Percentiles rank a stretch among this genome's conserved stretches.
Evolutionary conservation across 2,329 filamentous ascomycete species (phyloP).

Genomic region (Rhexocercosporidium sp.): DNA sequence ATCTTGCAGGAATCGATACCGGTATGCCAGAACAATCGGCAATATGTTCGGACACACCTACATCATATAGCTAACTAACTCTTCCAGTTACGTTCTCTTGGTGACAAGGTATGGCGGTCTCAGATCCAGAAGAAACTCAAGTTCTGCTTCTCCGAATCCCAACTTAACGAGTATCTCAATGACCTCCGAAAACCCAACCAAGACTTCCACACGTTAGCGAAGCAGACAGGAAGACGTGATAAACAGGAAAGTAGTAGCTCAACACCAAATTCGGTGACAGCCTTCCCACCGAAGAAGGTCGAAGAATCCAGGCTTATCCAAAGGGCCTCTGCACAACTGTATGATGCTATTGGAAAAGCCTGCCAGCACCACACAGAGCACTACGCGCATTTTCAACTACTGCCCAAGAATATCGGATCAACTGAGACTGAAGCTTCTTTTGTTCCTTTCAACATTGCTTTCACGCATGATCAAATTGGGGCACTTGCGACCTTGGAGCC

Average conservation of each 20-base stretch:
- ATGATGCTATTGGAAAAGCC: conserved; percentile 16
- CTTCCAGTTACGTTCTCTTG: background rate
- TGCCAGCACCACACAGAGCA: conserved; percentile 18
- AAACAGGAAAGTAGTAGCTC: background rate
- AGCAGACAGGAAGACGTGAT: background rate
- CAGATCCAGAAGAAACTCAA: background rate
- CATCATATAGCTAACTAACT: background rate
- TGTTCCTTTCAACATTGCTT: background rate
- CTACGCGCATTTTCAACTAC: conserved; percentile 8
- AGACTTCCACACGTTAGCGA: background rate
- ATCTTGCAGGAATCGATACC: background rate
- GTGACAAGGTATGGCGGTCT: background rate
- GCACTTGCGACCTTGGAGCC: background rate
- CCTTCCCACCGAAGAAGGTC: background rate
- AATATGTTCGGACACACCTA: too few relatives aligned
- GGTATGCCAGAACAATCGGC: background rate
- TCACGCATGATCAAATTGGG: background rate
- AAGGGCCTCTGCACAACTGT: conserved; percentile 12
- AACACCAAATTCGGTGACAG: background rate
- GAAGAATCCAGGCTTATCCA: background rate
- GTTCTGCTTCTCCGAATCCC: background rate
- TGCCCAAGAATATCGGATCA: background rate
- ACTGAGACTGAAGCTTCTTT: background rate
- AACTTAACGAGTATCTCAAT: background rate
- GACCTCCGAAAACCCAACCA: background rate